Evolutionary conservation across 345 rosid species (phyloP).

Genomic region (Arabidopsis suecica): DNA sequence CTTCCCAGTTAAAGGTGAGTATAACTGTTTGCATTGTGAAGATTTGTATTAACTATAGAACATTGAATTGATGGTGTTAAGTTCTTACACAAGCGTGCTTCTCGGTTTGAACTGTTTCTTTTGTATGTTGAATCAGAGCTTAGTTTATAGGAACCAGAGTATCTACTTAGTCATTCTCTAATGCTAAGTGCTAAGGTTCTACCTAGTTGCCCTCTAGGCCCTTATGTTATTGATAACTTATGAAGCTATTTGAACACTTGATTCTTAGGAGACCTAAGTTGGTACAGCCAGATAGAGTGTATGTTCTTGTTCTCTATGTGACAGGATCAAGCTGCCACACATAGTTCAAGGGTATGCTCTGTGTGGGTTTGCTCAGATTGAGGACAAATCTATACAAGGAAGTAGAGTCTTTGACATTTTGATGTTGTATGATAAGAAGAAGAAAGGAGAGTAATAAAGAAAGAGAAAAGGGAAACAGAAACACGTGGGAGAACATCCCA

Average conservation of each 20-base stretch:
- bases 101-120: neutral
- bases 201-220: neutral
- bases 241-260: neutral
- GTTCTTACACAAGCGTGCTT: neutral
- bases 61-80: neutral
- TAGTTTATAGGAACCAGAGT: neutral
- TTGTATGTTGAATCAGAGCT: constrained; percentile 3
- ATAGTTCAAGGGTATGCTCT: neutral
- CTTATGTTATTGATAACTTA: neutral
- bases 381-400: neutral
- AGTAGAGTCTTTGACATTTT: neutral
- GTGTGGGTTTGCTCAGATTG: neutral
- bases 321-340: constrained; percentile 19
- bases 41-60: neutral
- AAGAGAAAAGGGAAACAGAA: constrained; percentile 27
- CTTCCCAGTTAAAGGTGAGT: constrained; percentile 7
- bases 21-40: neutral
- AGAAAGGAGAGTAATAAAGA: constrained; percentile 9
- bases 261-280: neutral
- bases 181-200: neutral
- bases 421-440: neutral
- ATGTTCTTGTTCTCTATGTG: neutral
- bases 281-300: neutral
- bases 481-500: constrained; percentile 49
- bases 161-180: neutral